Evolutionary conservation across 257 asterid species (phyloP), one percentile per base, ranked within the genome.

Genomic region (Rhazya stricta): DNA sequence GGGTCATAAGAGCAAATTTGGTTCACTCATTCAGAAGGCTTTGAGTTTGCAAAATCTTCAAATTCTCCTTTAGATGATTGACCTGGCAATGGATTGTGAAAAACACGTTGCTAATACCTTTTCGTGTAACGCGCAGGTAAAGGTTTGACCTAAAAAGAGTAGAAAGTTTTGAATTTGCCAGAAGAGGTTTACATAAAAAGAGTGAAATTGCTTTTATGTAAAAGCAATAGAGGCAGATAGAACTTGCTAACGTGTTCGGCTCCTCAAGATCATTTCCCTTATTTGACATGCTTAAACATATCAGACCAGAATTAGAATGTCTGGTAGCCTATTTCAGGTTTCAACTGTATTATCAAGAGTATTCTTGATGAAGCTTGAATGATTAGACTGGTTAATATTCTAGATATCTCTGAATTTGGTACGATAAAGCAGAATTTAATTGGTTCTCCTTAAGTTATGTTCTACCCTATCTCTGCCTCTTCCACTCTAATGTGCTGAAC

Each of bases 11-110:
- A 5, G 11, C 34, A 39, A 68, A 70, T 32, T 76, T 45, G 11
- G 11, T 57, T 45, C 34, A 23, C 15, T 23, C 6, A 9, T 58
- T 6, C 34, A 34, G 9, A 57, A 34, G 50, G 25, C 7, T 19
- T 63, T 66, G 71, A 60, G 41, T 19, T 60, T 60, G 70, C 41
- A 41, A 30, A 63, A 29, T 62, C 25, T 23, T 42, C 9, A 37
- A 19, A 36, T 29, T n/a, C 21, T 11, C n/a, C n/a, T 13, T 21
- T 37, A 15, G 32, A 30, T 18, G 39, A 58, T 41, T 39, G 69
- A 67, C 69, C 53, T 76, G 7, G 67, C 5, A 67, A 74, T 51
- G 27, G 74, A 30, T 18, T 43, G 39, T 77, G 61, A 32, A 69
- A 34, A 69, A 60, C 54, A 34, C 70, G 65, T 62, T 21, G 27